Base-by-base conservation (phyloP, 352 stramenopile genomes). In the Blastocystis sp. region DNA sequence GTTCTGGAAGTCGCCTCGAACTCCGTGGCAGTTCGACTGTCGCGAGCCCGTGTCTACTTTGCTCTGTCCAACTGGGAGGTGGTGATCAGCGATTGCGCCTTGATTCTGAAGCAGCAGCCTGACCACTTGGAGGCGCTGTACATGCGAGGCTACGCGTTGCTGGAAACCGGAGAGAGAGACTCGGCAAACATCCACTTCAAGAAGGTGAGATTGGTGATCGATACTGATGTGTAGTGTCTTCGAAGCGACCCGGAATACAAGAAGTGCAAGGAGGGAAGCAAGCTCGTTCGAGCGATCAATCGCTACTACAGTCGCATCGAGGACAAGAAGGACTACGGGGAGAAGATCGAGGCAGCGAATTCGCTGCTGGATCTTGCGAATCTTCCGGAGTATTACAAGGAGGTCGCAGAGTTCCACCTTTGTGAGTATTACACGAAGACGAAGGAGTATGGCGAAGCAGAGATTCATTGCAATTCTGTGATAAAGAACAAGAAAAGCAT, bases 101-200 rank as follows among this genome's bases (percentile, higher is more conserved):
- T 23, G 18, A n/a, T 87, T 13, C 20, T 87, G n/a, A 23, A 41
- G 7, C n/a, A 9, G 3, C 55, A 87, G 23, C 76, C 76, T 4
- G 62, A 87, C 9, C n/a, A 87, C 39, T 15, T 20, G 15, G 62
- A 75, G 23, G 55, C 53, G 26, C 39, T 87, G 2, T 87, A 69
- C 23, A 55, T 76, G 62, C 76, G 76, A n/a, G 76, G 76, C 15
- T 69, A 66, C n/a, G 76, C n/a, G 13, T 79, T 76, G 3, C 26
- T 87, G 39, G 41, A 54, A 34, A 76, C 3, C 41, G 76, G 76
- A n/a, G 76, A 87, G 23, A 37, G 20, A 13, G 53, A 41, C n/a
- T 76, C 62, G n/a, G 76, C 76, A n/a, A 23, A 87, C 18, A 45
- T 39, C 9, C 76, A 87, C 23, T 87, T 87, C 39, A 87, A 75